Evolutionary conservation across 306 rosid genomes (phyloP).

Genomic region (Cicer chorassanicum): DNA sequence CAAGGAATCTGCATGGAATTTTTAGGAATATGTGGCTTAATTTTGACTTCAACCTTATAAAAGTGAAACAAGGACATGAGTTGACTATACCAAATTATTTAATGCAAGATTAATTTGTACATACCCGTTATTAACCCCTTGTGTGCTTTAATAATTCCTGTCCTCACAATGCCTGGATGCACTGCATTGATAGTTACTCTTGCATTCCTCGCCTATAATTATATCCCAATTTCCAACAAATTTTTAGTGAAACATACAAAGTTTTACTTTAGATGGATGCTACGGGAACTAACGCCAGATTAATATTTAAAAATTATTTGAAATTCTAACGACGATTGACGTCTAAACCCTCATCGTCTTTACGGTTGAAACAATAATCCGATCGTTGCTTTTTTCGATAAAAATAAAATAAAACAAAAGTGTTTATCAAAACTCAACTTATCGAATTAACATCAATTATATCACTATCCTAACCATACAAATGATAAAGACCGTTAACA

Average conservation of each 20-base stretch:
- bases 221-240: slow-evolving; percentile 17
- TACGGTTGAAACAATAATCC: too few species aligned
- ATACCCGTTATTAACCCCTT: slow-evolving; percentile 77
- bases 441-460: too few species aligned
- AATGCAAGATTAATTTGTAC: slow-evolving; percentile 10
- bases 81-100: neutral
- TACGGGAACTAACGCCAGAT: accelerated
- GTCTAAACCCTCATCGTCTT: too few species aligned
- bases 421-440: too few species aligned
- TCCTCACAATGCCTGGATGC: slow-evolving; percentile 93
- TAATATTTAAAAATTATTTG: too few species aligned
- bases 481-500: too few species aligned
- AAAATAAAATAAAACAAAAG: too few species aligned
- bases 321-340: too few species aligned
- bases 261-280: neutral
- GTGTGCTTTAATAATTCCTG: slow-evolving; percentile 82
- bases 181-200: slow-evolving; percentile 85
- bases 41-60: slow-evolving; percentile 18
- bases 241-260: neutral
- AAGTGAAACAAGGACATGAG: neutral
- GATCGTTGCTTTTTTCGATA: too few species aligned
- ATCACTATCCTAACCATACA: too few species aligned
- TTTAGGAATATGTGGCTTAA: neutral
- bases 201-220: slow-evolving; percentile 73
- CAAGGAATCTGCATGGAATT: slow-evolving; percentile 73